Conservation (phyloP, 2,329 filamentous ascomycete genomes). For the Claviceps monticola region DNA sequence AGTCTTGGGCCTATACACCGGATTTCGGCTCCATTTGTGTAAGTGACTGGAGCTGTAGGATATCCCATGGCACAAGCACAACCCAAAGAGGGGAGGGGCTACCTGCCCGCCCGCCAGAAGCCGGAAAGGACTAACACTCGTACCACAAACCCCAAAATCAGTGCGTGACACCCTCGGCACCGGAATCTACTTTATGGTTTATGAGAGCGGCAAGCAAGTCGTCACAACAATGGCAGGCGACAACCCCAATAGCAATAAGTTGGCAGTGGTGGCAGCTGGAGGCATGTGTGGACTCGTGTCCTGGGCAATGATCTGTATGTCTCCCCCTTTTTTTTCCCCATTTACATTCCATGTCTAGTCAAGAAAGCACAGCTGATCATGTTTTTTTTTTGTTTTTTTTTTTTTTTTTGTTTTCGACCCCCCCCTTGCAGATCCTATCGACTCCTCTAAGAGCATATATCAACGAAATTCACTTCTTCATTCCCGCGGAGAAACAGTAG, state of each 20-base stretch:
- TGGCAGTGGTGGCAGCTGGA: slow-evolving; percentile 65
- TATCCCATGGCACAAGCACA: too few species aligned
- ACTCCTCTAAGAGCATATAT: slow-evolving; percentile 75
- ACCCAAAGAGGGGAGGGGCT: not conserved
- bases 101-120: not conserved
- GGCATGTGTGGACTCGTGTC: slow-evolving; percentile 73
- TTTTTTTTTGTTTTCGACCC: too few species aligned
- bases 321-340: not conserved
- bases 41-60: slow-evolving; percentile 22
- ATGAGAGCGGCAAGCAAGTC: slow-evolving; percentile 74
- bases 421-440: slow-evolving; percentile 44
- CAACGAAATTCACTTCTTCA: slow-evolving; percentile 67
- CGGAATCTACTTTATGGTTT: slow-evolving; percentile 77
- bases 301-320: slow-evolving; percentile 62
- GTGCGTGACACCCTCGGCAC: slow-evolving; percentile 76
- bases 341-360: not conserved
- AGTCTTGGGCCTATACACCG: slow-evolving; percentile 61
- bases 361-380: not conserved
- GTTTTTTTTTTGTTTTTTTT: not conserved
- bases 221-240: slow-evolving; percentile 61
- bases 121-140: not conserved
- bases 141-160: slow-evolving; percentile 16
- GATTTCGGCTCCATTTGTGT: slow-evolving; percentile 67
- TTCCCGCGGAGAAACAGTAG: slow-evolving; percentile 48
- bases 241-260: slow-evolving; percentile 60